Conservation (phyloP, 345 rosid species). For the Linum usitatissimum region DNA sequence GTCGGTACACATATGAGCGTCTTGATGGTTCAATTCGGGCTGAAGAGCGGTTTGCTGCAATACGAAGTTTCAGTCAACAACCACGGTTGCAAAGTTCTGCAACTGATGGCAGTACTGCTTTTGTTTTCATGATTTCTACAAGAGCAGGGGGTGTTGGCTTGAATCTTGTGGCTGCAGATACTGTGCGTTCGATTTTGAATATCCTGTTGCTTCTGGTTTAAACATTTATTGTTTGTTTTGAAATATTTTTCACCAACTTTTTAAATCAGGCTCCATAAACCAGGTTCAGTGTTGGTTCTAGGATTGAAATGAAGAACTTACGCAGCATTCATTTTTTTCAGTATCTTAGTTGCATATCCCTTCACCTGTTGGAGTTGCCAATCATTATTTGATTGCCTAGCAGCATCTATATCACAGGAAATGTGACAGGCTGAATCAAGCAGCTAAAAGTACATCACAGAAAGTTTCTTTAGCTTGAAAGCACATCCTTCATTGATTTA, state of each 20-base stretch:
- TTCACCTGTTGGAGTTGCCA: too few relatives aligned
- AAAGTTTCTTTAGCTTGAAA: background rate
- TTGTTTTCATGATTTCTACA: conserved; percentile 83
- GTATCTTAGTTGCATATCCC: too few relatives aligned
- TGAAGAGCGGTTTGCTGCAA: conserved; percentile 89
- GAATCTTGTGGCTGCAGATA: conserved; percentile 90
- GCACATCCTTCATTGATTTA: background rate
- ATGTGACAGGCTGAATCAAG: background rate
- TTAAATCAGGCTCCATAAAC: too few relatives aligned
- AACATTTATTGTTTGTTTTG: background rate
- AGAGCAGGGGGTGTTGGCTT: conserved; percentile 97
- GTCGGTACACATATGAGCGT: conserved; percentile 74
- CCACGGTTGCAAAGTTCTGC: conserved; percentile 24
- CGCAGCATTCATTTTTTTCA: too few relatives aligned
- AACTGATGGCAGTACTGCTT: conserved; percentile 37
- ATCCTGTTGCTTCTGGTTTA: background rate
- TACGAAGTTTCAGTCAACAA: conserved; percentile 57
- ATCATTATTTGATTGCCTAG: too few relatives aligned
- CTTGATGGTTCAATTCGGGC: conserved; percentile 96
- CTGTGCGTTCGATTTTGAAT: conserved; percentile 32
- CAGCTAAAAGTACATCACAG: background rate
- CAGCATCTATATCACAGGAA: too few relatives aligned
- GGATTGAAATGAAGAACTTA: too few relatives aligned
- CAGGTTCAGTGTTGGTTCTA: too few relatives aligned
- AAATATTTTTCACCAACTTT: too few relatives aligned